Base-by-base conservation (phyloP, 257 asterid species). In the Asclepias syriaca region DNA sequence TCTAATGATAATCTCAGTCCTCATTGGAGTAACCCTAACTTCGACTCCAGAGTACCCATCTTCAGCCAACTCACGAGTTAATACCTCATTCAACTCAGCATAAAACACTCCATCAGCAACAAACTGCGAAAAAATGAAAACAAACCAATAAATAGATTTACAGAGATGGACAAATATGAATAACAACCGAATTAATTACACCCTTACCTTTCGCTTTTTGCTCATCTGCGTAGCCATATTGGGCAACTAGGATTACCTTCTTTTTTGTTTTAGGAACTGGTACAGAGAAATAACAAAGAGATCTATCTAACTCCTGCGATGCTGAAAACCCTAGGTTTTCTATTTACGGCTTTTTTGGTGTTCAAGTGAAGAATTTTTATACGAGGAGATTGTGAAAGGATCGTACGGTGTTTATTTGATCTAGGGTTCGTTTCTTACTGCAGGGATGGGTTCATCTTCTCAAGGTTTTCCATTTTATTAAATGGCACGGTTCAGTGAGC, bases 31-130 rank as follows among this genome's bases (percentile, higher is more conserved):
- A 73, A 86, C 89, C 69, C 87, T 81, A 29, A 84, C 91, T 83
- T 86, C 91, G 29, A 84, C 84, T 1, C 91, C 91, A 46, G 91
- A 84, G 83, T 84, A 86, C 40, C 88, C 91, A 82, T 82, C 91
- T 80, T 86, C 89, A 21, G 87, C 89, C 73, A 82, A 66, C 81
- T 87, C 91, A 65, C 89, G 82, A 59, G 87, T 84, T 73, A 86
- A 79, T 68, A 84, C 83, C 73, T 86, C 89, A 55, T 84, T 86
- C 81, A 86, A 68, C 74, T 87, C 87, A 22, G 87, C 89, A 71
- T 79, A 85, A 65, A 85, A 81, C 64, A 85, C 90, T 57, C 90
- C 89, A 55, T 85, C 89, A 0, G 86, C 89, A 8, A 83, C 89
- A 60, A 85, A 85, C 90, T 81, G 49, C 16, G 29, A 48, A 74